Base-by-base conservation (phyloP, 768 basidiomycete species). In the Tulasnella calospora region DNA sequence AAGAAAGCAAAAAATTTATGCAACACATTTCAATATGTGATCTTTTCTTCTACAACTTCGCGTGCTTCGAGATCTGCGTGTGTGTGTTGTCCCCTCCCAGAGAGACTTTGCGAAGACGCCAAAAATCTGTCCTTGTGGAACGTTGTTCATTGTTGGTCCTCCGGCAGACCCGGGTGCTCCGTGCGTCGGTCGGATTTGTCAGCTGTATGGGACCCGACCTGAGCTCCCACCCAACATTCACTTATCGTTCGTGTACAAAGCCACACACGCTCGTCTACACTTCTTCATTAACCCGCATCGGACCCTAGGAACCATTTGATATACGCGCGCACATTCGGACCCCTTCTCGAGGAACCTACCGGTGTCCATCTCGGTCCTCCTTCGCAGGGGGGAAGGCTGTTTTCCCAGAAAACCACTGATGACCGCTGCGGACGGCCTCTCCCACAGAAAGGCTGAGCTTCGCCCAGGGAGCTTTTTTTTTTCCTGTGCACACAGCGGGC, bases 21-120 rank as follows among this genome's bases (percentile, higher is more conserved):
- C 47, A 51, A 33, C 61, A 67, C 61, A 67, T 67, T 67, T 67
- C 61, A 67, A 67, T 67, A 67, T 67, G 61, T 67, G 61, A 33
- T 30, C 33, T 33, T 67, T 67, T 33, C 33, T 67, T 33, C 33
- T 67, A 23, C 61, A 3, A 33, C 27, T 13, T 5, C 30, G 61
- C 23, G 61, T 67, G 47, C 47, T 51, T 51, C 47, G 47, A 23
- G 47, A 51, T 51, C 47, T 51, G 47, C 47, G 47, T 51, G 47
- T 23, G 47, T 51, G 47, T 51, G 46, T 12, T 5, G 6, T 23
- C 21, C 47, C 10, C 47, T 51, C 9, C 23, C 47, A 51, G 47
- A 21, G 21, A 5, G 23, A 23, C 47, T 44, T 40, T 44, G 41
- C 41, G 9, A 51, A 19, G 47, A 51, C 47, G 13, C 41, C 38